These are phyloP conservation scores for Backusella psychrophila DNA, from an alignment of 192 early-diverging fungal genomes.

Conservation along the genomic window DNA sequence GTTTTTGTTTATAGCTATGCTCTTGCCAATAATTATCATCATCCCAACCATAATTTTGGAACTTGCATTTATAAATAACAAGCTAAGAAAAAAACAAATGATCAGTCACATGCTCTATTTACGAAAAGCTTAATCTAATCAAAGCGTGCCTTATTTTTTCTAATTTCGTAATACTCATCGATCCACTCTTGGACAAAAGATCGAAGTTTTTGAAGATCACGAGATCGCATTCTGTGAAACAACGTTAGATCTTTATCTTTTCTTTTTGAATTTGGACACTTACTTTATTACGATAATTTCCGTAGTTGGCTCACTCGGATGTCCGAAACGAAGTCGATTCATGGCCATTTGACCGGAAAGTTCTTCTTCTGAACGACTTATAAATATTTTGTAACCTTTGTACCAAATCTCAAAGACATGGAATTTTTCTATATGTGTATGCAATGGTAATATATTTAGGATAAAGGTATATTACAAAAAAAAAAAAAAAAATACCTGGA, in stretches of 20 bases:
- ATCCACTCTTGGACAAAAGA: conserved; percentile 27
- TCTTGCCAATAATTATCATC: conserved; percentile 15
- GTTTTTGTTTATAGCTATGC: conserved; percentile 23
- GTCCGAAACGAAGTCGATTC: neutral
- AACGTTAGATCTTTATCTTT: neutral
- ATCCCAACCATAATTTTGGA: neutral
- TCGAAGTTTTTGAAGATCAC: neutral
- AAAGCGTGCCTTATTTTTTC: conserved; percentile 22
- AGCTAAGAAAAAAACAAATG: conserved; percentile 7
- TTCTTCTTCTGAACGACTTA: conserved; percentile 1
- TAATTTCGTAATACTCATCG: conserved; percentile 18
- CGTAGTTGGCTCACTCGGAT: neutral
- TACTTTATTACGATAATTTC: conserved; percentile 12
- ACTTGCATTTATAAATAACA: conserved; percentile 9
- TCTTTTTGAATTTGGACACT: neutral
- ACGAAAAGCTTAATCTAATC: neutral
- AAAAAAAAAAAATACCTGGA: conserved; percentile 10
- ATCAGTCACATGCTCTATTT: neutral
- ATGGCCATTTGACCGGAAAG: neutral
- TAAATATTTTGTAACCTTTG: conserved; percentile 11
- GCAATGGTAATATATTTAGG: neutral
- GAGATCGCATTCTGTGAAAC: conserved; percentile 12
- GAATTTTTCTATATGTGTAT: conserved; percentile 2
- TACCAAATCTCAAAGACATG: conserved; percentile 5
- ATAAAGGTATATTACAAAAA: neutral